A percentile compares a stretch with the other conserved stretches of the same genome.
These are phyloP conservation scores for Lodderomyces oxycetoniae DNA, from an alignment of 1,139 yeast genomes.

Conservation along the genomic window DNA sequence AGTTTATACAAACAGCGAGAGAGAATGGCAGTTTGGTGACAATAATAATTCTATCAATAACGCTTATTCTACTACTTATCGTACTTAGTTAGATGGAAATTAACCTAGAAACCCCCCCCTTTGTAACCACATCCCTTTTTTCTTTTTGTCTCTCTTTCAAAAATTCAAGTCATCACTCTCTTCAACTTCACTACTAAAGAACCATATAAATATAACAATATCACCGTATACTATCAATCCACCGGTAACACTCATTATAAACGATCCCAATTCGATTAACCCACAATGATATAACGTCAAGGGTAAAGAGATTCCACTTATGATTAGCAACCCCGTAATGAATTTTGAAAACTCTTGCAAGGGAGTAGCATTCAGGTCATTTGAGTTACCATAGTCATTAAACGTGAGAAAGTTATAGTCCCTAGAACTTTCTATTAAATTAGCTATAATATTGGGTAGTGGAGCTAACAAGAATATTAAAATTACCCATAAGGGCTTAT, in stretches of 20 bases:
- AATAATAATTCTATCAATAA: conserved; percentile 57
- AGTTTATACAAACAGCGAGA: conserved; percentile 52
- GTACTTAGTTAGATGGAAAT: conserved; percentile 43
- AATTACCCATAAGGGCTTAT: conserved; percentile 67
- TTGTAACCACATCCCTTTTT: too few relatives aligned
- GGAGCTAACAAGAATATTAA: conserved; percentile 66
- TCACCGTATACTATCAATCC: conserved; percentile 70
- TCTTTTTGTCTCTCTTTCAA: conserved; percentile 12
- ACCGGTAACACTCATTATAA: conserved; percentile 63
- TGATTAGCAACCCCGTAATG: conserved; percentile 59
- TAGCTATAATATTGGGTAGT: conserved; percentile 53
- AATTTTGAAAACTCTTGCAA: conserved; percentile 59
- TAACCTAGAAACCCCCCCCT: conserved; percentile 7
- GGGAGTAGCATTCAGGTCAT: conserved; percentile 26
- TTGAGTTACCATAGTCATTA: conserved; percentile 41
- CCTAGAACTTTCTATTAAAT: conserved; percentile 38
- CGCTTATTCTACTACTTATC: conserved; percentile 53
- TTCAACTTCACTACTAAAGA: conserved; percentile 55
- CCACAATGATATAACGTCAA: conserved; percentile 57
- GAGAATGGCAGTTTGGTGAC: conserved; percentile 74
- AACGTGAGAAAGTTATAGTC: conserved; percentile 61
- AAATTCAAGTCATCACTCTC: conserved; percentile 52
- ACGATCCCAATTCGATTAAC: conserved; percentile 53
- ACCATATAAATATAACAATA: conserved; percentile 65
- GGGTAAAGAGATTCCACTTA: conserved; percentile 68